These are phyloP conservation scores for Tetrapisispora arboricola DNA, from an alignment of 805 yeast species.

Conservation along the genomic window DNA sequence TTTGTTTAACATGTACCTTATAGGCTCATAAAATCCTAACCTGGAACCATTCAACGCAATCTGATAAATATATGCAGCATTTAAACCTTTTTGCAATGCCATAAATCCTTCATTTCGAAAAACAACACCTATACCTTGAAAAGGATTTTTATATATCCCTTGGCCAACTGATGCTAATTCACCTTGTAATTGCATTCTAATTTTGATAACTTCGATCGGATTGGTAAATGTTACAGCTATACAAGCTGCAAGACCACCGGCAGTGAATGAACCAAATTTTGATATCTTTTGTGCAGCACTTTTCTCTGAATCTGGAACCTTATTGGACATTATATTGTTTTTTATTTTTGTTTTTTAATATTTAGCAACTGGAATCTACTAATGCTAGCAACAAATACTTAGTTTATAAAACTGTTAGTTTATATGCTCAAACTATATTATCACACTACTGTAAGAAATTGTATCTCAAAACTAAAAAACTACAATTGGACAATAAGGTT, in stretches of 20 bases:
- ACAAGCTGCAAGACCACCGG: conserved; percentile 93
- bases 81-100: conserved; percentile 83
- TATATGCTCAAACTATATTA: no score
- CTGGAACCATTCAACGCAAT: conserved; percentile 89
- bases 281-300: conserved; percentile 51
- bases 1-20: conserved; percentile 49
- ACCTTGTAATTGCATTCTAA: conserved; percentile 95
- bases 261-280: conserved; percentile 69
- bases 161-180: conserved; percentile 52
- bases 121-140: conserved; percentile 71
- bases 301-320: conserved; percentile 16
- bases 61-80: conserved; percentile 86
- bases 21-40: conserved; percentile 88
- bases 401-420: no score
- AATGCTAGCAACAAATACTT: no score
- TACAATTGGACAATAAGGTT: no score
- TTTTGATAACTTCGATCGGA: conserved; percentile 90
- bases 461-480: no score
- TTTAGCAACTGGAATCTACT: no score
- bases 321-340: conserved; percentile 2
- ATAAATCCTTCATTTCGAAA: conserved; percentile 72
- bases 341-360: no score
- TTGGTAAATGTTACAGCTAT: conserved; percentile 96
- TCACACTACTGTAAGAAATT: no score
- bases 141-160: conserved; percentile 65